Evolutionary conservation across 2,329 filamentous ascomycete species (phyloP), one percentile per base, ranked within the genome.

Genomic region (Chaetomiaceae sp.): DNA sequence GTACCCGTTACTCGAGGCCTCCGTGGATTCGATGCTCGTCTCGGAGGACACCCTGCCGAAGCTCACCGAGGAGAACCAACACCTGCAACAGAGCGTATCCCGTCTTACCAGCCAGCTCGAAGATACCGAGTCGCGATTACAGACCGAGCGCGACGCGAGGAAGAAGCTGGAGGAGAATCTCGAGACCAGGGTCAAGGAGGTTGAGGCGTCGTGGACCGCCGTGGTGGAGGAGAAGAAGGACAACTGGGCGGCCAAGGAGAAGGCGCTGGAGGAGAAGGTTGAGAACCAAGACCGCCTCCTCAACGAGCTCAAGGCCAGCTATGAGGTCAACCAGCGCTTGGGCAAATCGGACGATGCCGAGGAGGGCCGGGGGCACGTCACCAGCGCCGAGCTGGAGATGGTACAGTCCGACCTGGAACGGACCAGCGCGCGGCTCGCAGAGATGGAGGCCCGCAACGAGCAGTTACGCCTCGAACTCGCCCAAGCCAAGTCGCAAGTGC

Each of bases 301-400:
- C 62, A 96, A 88, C 66, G 95, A 99, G 69, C 84, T 97, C 67
- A 97, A 96, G 72, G 94, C 94, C 23, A 96, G 85, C 73, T 96
- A 96, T 67, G 94, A 99, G 71, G 94, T 99, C 51, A 94, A 89
- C 42, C 91, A 97, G 69, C 82, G 94, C 47, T 76, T 99, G 47
- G 91, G 86, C 47, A 86, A 85, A 61, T 83, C 84, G 14, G 86
- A 87, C 33, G 64, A 65, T 33, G 59, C 55, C 29, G 72, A 75
- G 17, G 80, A 81, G 23, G 72, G 66, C 17, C 78, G 80, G 23
- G 82, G 79, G 29, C 82, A 85, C 53, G 88, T 94, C 47, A 88
- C 88, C 4, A 89, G 84, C 63, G 94, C 92, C 12, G 94, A 99
- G 71, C 78, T 99, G 55, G 94, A 97, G 63, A 92, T 99, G 75